Base-by-base conservation (phyloP, 1,284 basidiomycete species). In the Marasmius oreades region DNA sequence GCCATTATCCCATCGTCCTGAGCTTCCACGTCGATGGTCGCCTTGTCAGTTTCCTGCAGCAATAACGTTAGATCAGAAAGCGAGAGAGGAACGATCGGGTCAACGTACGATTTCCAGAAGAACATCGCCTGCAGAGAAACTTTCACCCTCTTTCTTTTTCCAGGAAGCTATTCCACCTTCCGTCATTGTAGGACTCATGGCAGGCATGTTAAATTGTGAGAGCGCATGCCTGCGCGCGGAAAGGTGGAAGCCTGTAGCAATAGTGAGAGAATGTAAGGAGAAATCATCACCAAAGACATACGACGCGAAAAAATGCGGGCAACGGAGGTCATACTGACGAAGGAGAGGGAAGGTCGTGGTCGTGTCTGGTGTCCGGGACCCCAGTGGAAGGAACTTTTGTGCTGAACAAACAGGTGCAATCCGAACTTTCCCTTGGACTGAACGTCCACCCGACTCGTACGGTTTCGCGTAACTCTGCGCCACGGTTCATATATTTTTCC, bases 101-200 rank as follows among this genome's bases (percentile, higher is more conserved):
- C 56, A 20, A 74, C 88, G 69, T 62, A 95, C 94, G 69, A 99
- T 94, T 73, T 96, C 93, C 52, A 96, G 84, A 51, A 96, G 77
- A 60, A 99, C 95, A 66, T 99, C 96, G 44, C 96, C 95, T 5
- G 89, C 84, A 8, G 87, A 66, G 72, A 95, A 99, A 5, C 85
- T 60, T 66, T 98, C 95, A 58, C 97, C 97, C 73, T 97, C 93
- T 74, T 92, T 88, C 79, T 93, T 92, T 82, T 98, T 98, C 97
- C 97, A 99, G 45, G 81, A 80, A 51, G 96, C 92, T 71, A 99
- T 97, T 64, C 96, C 97, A 64, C 97, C 97, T 78, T 98, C 96
- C 11, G 94, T 95, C 96, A 99, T 99, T 61, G 96, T 99, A 51
- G 96, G 96, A 63, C 94, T 97, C 97, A 99, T 99, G 66, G 95